Base-by-base conservation (phyloP, 1,284 basidiomycete species). In the Malassezia sp. region DNA sequence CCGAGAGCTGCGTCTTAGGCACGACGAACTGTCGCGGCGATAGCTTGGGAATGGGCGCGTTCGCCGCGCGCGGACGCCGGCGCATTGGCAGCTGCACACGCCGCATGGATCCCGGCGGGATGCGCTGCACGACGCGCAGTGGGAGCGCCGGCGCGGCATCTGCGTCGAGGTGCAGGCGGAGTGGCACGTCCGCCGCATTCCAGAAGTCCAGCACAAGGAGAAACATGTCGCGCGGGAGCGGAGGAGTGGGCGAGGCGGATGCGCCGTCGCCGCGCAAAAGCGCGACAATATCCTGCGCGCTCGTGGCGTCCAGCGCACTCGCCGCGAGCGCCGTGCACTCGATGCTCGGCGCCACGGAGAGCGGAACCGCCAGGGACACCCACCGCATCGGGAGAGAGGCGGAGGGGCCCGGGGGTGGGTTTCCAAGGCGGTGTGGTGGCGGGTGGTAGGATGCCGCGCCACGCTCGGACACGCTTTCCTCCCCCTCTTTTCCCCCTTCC, bases 321-420 rank as follows among this genome's bases (percentile, higher is more conserved):
- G 66, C 31, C 18, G 30, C 45, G 30, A 72, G 38, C 15, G 46
- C 46, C 6, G 48, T 45, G 60, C 83, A 85, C 63, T 89, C 85
- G 30, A 95, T 77, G 73, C 89, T 89, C 53, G 86, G 84, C 64
- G 90, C 90, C 2, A 96, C 89, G 0, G 86, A 90, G 48, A 93
- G 82, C 57, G 84, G 76, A 49, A 96, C 76, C 6, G 85, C 83
- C 63, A 87, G 84, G 12, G 26, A 18, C 2, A 22, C 14, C 10
- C 40, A 17, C 20, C 47, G 40, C 33, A 43, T 18, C n/a, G 3
- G 17, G 14, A 49, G 20, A 11, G 14, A 5, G 9, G 32, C 27
- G 5, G 9, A 17, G 5, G 22, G 21, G 5, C 20, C 4, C 12
- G 21, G 17, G 8, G 14, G 29, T 4, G 81, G 73, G 63, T 80